Conservation (phyloP, 176 grass and related monocot species). For the Aegilops sharonensis region DNA sequence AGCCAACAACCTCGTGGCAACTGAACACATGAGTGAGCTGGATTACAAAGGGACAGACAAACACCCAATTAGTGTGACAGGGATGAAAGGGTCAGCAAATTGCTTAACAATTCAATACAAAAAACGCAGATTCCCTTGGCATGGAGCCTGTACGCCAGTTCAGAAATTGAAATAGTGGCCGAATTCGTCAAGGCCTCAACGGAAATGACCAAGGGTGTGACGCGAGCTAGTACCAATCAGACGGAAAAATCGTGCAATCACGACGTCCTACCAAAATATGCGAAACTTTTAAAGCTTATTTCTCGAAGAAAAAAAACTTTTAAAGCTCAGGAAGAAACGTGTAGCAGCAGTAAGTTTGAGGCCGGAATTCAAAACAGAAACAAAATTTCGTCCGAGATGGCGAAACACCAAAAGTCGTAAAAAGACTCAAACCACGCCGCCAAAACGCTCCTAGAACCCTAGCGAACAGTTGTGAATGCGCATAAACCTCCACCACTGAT, state of each 20-base stretch:
- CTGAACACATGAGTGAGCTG: slow-evolving; percentile 28
- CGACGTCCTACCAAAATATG: background rate
- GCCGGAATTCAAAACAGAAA: slow-evolving; percentile 9
- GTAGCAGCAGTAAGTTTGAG: background rate
- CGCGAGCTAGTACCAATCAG: background rate
- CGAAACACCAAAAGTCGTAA: background rate
- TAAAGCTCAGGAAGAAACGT: background rate
- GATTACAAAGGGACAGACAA: background rate
- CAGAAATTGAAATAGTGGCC: background rate
- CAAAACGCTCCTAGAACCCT: slow-evolving; percentile 12
- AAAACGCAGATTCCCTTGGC: slow-evolving; percentile 5
- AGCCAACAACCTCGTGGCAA: background rate
- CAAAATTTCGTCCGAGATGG: background rate
- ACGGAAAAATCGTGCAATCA: slow-evolving; percentile 25
- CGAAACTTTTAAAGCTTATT: slow-evolving; percentile 7
- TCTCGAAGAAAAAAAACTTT: too few species aligned
- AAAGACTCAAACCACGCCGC: background rate
- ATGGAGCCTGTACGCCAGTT: background rate
- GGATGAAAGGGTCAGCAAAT: background rate
- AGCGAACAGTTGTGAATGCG: background rate
- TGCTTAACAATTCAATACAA: slow-evolving; percentile 9
- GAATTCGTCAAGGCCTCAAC: slow-evolving; percentile 32
- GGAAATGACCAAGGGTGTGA: slow-evolving; percentile 7
- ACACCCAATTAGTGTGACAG: background rate
- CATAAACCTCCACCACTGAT: slow-evolving; percentile 12